These are phyloP conservation scores for Lantana camara DNA, from an alignment of 257 asterid genomes.

Conservation along the genomic window DNA sequence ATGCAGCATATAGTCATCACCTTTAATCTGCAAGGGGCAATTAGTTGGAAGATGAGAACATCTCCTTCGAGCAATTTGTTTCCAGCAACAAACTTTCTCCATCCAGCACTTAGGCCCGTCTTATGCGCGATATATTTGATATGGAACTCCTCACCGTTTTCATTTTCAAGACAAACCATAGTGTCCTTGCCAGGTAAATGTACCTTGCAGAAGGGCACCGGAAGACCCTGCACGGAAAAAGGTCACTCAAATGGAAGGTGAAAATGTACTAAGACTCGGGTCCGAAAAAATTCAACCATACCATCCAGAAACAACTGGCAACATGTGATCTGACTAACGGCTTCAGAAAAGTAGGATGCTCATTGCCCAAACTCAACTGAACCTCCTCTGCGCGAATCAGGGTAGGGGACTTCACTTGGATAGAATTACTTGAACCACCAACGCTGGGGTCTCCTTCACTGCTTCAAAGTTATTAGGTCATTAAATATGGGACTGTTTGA, in stretches of 20 bases:
- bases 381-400: slow-evolving; percentile 91
- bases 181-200: slow-evolving; percentile 68
- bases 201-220: slow-evolving; percentile 79
- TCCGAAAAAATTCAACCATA: slow-evolving; percentile 29
- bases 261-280: slow-evolving; percentile 9
- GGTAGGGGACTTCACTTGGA: slow-evolving; percentile 64
- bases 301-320: slow-evolving; percentile 98
- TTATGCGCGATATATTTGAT: slow-evolving; percentile 73
- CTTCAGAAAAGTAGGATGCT: slow-evolving; percentile 66
- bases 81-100: slow-evolving; percentile 84
- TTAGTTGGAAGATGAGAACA: slow-evolving; percentile 70
- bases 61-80: slow-evolving; percentile 86
- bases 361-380: slow-evolving; percentile 58
- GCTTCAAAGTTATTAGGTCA: too few species aligned
- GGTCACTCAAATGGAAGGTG: slow-evolving; percentile 17
- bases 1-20: slow-evolving; percentile 39
- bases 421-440: slow-evolving; percentile 46
- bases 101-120: slow-evolving; percentile 94
- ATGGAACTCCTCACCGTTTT: slow-evolving; percentile 65
- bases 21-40: slow-evolving; percentile 65
- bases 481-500: too few species aligned
- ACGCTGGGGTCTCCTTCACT: slow-evolving; percentile 44
- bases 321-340: slow-evolving; percentile 83
- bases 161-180: slow-evolving; percentile 56
- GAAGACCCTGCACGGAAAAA: slow-evolving; percentile 67